Evolutionary conservation across 371 early-diverging fungal genomes (phyloP).

Genomic region (Blyttiomyces sp.): DNA sequence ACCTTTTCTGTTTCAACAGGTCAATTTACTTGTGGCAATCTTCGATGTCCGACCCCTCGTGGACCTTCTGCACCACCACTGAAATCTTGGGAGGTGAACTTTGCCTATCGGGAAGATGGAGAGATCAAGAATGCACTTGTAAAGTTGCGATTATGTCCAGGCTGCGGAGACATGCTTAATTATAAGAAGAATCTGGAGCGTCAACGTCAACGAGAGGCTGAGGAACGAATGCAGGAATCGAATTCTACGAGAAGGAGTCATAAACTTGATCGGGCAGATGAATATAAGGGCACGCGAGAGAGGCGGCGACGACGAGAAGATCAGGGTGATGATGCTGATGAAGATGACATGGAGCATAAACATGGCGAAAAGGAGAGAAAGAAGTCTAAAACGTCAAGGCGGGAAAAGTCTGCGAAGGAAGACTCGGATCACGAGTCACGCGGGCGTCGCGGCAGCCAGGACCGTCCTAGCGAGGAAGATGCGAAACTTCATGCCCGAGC

Average conservation of each 20-base stretch:
- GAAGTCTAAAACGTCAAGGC: background rate
- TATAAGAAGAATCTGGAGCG: conserved; percentile 38
- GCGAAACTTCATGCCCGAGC: background rate
- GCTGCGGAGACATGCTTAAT: conserved; percentile 61
- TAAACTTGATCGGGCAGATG: conserved; percentile 17
- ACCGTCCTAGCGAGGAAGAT: background rate
- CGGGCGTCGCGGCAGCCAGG: background rate
- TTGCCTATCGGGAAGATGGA: conserved; percentile 71
- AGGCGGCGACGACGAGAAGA: background rate
- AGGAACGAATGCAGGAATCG: conserved; percentile 1
- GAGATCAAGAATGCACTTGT: conserved; percentile 76
- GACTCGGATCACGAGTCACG: background rate
- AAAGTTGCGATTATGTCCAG: conserved; percentile 70
- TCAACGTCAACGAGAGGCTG: background rate
- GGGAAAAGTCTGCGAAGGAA: background rate
- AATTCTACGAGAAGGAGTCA: too few species aligned
- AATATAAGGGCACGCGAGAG: conserved; percentile 3
- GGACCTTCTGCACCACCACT: conserved; percentile 20
- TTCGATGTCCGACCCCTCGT: background rate
- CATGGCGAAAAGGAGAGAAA: conserved; percentile 7
- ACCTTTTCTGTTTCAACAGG: conserved; percentile 36
- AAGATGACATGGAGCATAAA: background rate
- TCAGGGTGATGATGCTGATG: background rate
- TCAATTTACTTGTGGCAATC: conserved; percentile 63
- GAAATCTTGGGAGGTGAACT: conserved; percentile 83